These are phyloP conservation scores for Prorocentrum cordatum DNA, from an alignment of 169 alveolate genomes.

Conservation along the genomic window DNA sequence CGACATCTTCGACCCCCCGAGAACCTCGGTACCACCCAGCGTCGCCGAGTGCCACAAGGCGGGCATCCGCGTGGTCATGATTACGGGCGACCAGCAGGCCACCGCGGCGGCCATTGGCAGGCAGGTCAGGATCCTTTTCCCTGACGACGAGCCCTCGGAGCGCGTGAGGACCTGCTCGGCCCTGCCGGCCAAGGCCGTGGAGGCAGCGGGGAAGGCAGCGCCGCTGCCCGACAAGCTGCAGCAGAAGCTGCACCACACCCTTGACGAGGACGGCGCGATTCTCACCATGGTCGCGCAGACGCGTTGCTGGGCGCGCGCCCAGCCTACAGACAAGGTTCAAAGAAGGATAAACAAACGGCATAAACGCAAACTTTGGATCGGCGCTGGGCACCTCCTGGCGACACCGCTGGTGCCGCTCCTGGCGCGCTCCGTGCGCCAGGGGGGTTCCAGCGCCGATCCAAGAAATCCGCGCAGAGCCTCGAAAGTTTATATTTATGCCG, in stretches of 20 bases:
- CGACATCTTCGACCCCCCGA: constrained; percentile 42
- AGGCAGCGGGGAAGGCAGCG: background rate
- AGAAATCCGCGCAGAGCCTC: background rate
- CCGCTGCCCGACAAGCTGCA: background rate
- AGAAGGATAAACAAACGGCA: too few species aligned
- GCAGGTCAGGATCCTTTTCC: constrained; percentile 78
- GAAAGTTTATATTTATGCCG: background rate
- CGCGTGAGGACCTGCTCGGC: background rate
- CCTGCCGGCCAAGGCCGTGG: background rate
- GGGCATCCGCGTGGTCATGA: constrained; percentile 88
- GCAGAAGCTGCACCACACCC: background rate
- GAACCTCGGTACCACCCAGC: constrained; percentile 31
- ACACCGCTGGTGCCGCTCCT: background rate
- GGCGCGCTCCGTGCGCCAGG: background rate
- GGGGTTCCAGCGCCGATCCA: background rate
- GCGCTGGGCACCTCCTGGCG: too few species aligned
- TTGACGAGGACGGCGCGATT: background rate
- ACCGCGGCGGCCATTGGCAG: constrained; percentile 95
- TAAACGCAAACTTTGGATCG: too few species aligned
- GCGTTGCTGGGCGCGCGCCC: constrained; percentile 10
- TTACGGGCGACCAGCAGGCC: constrained; percentile 95
- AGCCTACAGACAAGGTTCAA: constrained; percentile 11
- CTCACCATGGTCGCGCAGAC: background rate
- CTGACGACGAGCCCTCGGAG: background rate
- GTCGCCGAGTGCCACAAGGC: constrained; percentile 8